phyloP scores from a whole-genome alignment of 192 early-diverging fungal genomes.

The Coemansia sp. region DNA sequence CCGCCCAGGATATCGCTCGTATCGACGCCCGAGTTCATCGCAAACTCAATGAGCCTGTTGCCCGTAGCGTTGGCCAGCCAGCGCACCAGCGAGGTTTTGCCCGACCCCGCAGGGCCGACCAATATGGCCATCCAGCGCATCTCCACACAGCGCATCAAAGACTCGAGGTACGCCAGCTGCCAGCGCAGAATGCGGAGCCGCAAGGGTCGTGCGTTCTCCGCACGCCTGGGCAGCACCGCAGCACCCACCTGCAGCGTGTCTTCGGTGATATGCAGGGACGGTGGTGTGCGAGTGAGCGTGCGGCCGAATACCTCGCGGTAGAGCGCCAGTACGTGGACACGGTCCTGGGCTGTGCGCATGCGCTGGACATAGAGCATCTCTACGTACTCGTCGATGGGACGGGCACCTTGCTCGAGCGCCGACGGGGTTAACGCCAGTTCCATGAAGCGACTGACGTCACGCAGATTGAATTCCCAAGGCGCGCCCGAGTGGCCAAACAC shows the following conservation, averaged over 20 bases:
- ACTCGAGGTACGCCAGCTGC: conserved; percentile 67
- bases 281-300: conserved; percentile 1
- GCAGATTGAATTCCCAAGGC: conserved; percentile 99
- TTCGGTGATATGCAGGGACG: conserved; percentile 57
- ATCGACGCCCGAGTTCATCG: conserved; percentile 94
- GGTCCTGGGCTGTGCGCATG: conserved; percentile 83
- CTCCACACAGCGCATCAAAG: conserved; percentile 85
- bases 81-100: conserved; percentile 88
- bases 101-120: conserved; percentile 78
- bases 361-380: conserved; percentile 87
- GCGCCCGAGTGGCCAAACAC: conserved; percentile 74
- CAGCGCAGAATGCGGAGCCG: conserved; percentile 69
- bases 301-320: conserved; percentile 61
- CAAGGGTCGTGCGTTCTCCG: conserved; percentile 23
- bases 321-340: conserved; percentile 59
- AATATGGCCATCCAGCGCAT: conserved; percentile 91
- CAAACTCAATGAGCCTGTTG: conserved; percentile 85
- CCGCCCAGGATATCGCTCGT: conserved; percentile 95
- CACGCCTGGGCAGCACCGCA: conserved; percentile 59
- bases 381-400: conserved; percentile 62
- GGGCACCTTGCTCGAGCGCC: conserved; percentile 15
- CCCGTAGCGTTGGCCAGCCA: conserved; percentile 81
- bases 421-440: conserved; percentile 62
- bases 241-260: conserved; percentile 63
- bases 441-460: conserved; percentile 96